Conservation (phyloP, 2,329 filamentous ascomycete species). For the Endocalyx cinctus region DNA sequence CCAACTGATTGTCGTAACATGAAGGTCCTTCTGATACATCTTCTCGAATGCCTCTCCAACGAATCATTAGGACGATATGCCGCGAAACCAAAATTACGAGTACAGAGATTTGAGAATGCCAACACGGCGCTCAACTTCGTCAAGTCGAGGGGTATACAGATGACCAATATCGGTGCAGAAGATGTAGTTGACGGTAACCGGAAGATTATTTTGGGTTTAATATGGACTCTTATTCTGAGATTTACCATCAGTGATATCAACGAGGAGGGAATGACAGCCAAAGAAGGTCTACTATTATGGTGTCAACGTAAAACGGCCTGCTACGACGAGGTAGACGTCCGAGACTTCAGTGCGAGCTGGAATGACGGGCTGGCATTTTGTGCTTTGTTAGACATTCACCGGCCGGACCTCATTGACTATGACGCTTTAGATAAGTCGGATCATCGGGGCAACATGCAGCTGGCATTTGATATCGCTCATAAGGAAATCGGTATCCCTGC, state of each 20-base stretch:
- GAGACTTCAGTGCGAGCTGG: slow-evolving; percentile 94
- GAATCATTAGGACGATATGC: slow-evolving; percentile 97
- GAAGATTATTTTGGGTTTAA: slow-evolving; percentile 94
- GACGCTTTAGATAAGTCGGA: slow-evolving; percentile 91
- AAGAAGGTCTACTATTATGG: slow-evolving; percentile 92
- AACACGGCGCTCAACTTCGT: slow-evolving; percentile 94
- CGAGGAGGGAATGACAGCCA: slow-evolving; percentile 94
- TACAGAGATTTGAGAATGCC: slow-evolving; percentile 97
- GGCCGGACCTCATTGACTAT: slow-evolving; percentile 95
- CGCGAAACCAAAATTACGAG: slow-evolving; percentile 89
- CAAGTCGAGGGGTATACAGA: slow-evolving; percentile 83
- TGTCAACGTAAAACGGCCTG: slow-evolving; percentile 98
- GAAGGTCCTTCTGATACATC: slow-evolving; percentile 89
- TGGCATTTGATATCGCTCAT: slow-evolving; percentile 93
- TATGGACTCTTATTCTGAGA: slow-evolving; percentile 96
- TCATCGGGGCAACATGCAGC: slow-evolving; percentile 93
- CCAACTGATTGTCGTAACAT: slow-evolving; percentile 13
- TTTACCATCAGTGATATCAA: slow-evolving; percentile 99
- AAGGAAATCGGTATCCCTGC: slow-evolving; percentile 97
- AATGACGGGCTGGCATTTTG: slow-evolving; percentile 97
- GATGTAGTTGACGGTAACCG: slow-evolving; percentile 97
- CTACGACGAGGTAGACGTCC: slow-evolving; percentile 93
- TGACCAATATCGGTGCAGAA: slow-evolving; percentile 98
- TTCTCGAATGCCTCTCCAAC: slow-evolving; percentile 90
- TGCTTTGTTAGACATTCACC: slow-evolving; percentile 91